phyloP scores from a whole-genome alignment of 2,329 filamentous ascomycete species.

The Westerdykella aurantiaca region DNA sequence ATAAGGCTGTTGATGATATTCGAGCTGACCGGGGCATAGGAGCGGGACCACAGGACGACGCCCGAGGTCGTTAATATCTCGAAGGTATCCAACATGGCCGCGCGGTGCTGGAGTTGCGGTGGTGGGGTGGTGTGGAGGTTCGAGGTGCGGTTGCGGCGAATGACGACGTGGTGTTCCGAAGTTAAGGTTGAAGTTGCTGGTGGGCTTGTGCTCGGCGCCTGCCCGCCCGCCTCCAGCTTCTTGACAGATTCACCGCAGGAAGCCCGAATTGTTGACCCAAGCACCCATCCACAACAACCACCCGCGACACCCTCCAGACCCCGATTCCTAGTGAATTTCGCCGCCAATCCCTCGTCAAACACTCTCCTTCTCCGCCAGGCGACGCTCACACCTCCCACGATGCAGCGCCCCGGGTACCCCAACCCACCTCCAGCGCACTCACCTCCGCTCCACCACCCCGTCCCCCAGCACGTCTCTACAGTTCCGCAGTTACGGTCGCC shows the following conservation, averaged over 20 bases:
- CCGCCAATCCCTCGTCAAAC: too few species aligned
- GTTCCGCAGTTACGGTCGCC: slow-evolving; percentile 95
- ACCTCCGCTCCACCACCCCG: slow-evolving; percentile 91
- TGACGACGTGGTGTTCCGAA: not conserved
- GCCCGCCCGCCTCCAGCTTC: not conserved
- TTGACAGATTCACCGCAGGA: too few species aligned
- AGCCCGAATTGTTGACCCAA: not conserved
- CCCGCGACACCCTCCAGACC: too few species aligned
- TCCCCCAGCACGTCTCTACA: slow-evolving; percentile 96
- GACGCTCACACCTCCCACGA: slow-evolving; percentile 39
- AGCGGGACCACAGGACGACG: slow-evolving; percentile 92
- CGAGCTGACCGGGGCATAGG: slow-evolving; percentile 71
- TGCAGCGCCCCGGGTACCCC: slow-evolving; percentile 82
- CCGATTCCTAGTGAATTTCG: too few species aligned
- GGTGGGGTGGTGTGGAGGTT: slow-evolving; percentile 5
- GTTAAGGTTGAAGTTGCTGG: not conserved
- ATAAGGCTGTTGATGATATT: slow-evolving; percentile 92
- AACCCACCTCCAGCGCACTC: slow-evolving; percentile 66
- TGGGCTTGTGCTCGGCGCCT: not conserved
- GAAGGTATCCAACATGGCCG: slow-evolving; percentile 83
- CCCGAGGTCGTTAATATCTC: slow-evolving; percentile 94
- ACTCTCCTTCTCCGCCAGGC: too few species aligned
- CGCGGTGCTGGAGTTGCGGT: not conserved
- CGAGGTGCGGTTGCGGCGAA: not conserved
- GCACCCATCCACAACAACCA: not conserved